These are phyloP conservation scores for Taphrina sp. DNA, from an alignment of 1,139 yeast genomes.

Conservation along the genomic window DNA sequence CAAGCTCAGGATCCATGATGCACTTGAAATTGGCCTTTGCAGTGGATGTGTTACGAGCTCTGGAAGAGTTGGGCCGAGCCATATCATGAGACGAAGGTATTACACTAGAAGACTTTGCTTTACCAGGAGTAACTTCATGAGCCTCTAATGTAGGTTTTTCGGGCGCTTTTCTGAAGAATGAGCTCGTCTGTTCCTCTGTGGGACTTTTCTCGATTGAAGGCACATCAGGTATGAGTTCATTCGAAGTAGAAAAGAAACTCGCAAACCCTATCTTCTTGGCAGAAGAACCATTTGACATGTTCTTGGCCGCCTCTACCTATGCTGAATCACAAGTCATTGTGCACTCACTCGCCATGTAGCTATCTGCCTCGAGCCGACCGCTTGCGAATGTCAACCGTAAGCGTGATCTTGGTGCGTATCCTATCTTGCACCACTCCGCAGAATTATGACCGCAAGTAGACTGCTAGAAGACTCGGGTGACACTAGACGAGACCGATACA, in stretches of 20 bases:
- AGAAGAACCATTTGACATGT: conserved; percentile 11
- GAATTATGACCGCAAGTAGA: too few relatives aligned
- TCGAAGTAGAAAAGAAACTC: conserved; percentile 10
- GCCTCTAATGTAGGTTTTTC: not conserved
- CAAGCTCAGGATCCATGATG: conserved; percentile 35
- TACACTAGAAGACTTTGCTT: not conserved
- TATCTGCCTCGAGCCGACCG: too few relatives aligned
- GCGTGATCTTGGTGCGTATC: too few relatives aligned
- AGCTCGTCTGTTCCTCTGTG: not conserved
- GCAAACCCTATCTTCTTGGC: conserved; percentile 25
- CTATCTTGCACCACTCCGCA: too few relatives aligned
- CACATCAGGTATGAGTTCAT: not conserved
- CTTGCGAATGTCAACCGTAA: too few relatives aligned
- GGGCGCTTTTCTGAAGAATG: not conserved
- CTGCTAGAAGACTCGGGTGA: too few relatives aligned
- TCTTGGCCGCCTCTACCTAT: too few relatives aligned
- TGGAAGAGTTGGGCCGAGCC: not conserved
- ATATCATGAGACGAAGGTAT: not conserved
- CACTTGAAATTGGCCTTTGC: conserved; percentile 30
- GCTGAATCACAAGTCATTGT: too few relatives aligned
- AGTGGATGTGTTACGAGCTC: not conserved
- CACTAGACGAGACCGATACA: too few relatives aligned
- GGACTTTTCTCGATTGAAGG: not conserved
- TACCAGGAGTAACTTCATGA: not conserved
- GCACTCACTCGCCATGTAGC: too few relatives aligned